Base-by-base conservation (phyloP, 768 basidiomycete genomes). In the Tulasnella sp. region DNA sequence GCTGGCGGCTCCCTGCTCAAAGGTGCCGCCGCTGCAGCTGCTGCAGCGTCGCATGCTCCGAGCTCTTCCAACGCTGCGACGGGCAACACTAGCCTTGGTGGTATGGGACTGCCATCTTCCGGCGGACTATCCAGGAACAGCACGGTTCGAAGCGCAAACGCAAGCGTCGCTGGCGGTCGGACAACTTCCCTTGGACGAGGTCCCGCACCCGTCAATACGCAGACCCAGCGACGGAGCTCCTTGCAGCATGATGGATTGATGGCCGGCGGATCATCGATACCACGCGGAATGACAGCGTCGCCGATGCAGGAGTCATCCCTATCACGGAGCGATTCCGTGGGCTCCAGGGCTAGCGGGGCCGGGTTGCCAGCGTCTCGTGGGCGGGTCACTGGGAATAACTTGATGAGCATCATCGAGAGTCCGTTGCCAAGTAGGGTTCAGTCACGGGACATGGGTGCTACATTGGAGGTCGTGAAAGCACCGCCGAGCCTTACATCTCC, bases 321-420 rank as follows among this genome's bases (percentile, higher is more conserved):
- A 12, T 74, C 72, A 12, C 72, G 72, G 7, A 74, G 72, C 72
- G 72, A 74, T 74, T 74, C 72, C 19, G 38, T 74, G 1, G 72
- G 72, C 3, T 74, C 72, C 31, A 34, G 72, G 36, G 72, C 62
- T 27, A 68, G 72, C 36, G 72, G 39, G n/a, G 9, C 72, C 42
- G 72, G 72, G 36, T 24, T 40, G 31, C 62, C 62, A 27, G 62
- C 62, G 18, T 27, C 62, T 68, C 72, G 72, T 39, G 36, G 36
- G 27, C 68, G 72, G n/a, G 72, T 16, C 39, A 10, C 52, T 44
- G 74, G 76, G n/a, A 73, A 71, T 3, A 91, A 88, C 62, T 84
- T 93, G 83, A 91, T 93, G 91, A 90, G 89, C 82, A 90, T 93
- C 81, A 90, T 93, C 12, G 91, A 92, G 82, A 88, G 87, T 78